Evolutionary conservation across 805 yeast species (phyloP).

Genomic region (Starmerella floris): DNA sequence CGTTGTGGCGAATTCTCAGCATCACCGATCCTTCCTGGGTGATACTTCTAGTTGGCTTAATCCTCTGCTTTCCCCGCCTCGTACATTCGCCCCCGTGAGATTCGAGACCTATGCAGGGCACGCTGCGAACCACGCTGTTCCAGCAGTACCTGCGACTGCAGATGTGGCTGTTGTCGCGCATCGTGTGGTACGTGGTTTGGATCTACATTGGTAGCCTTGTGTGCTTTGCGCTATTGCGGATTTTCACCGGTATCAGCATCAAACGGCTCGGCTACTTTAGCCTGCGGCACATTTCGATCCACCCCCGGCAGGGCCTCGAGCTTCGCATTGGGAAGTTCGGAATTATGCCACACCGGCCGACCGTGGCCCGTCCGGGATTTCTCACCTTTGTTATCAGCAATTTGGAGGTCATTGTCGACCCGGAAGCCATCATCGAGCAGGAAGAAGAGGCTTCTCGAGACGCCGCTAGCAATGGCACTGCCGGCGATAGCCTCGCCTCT

Average conservation of each 20-base stretch:
- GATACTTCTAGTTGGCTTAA: too few species aligned
- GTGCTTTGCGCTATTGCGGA: constrained; percentile 29
- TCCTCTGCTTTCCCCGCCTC: too few species aligned
- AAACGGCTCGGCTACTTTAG: constrained; percentile 32
- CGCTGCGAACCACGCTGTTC: constrained; percentile 14
- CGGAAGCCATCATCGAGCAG: constrained; percentile 9
- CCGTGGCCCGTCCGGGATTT: constrained; percentile 32
- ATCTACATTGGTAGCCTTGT: constrained; percentile 27
- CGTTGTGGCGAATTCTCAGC: too few species aligned
- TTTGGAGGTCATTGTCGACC: constrained; percentile 26
- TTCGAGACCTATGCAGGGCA: background rate
- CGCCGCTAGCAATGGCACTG: too few species aligned
- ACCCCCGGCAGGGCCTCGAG: constrained; percentile 27
- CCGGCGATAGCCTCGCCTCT: too few species aligned
- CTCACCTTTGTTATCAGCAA: constrained; percentile 26
- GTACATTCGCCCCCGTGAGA: too few species aligned
- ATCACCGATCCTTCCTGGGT: too few species aligned
- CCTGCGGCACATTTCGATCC: constrained; percentile 27
- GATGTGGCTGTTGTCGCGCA: constrained; percentile 19
- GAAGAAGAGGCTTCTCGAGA: constrained; percentile 3
- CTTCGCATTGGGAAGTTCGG: constrained; percentile 28
- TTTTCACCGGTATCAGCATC: constrained; percentile 32
- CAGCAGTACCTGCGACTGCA: constrained; percentile 20
- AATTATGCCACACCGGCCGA: constrained; percentile 30
- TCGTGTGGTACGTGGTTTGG: constrained; percentile 16